Conservation (phyloP, 148 eudicot species). For the Simmondsia chinensis region DNA sequence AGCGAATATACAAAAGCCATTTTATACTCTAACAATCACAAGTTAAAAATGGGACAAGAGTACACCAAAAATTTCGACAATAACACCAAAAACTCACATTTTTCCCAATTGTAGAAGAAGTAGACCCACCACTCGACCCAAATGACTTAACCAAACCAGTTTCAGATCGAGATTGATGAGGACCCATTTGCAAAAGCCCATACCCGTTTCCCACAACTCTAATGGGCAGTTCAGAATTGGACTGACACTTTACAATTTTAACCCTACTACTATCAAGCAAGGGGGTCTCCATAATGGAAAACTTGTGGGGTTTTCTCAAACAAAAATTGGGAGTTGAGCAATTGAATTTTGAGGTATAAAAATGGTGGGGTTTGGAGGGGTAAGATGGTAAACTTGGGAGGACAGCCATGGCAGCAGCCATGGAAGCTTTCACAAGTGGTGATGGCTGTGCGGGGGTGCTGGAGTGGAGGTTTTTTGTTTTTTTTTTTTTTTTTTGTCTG, state of each 20-base stretch:
- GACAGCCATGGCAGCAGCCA: constrained; percentile 36
- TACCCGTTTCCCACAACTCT: constrained; percentile 20
- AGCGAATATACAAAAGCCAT: too few species aligned
- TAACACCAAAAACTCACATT: constrained; percentile 24
- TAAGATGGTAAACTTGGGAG: constrained; percentile 12
- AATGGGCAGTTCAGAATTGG: constrained; percentile 13
- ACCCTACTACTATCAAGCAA: constrained; percentile 9
- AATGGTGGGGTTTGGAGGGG: constrained; percentile 14
- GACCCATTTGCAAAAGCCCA: constrained; percentile 26
- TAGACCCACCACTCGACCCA: constrained; percentile 25
- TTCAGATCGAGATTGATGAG: constrained; percentile 13
- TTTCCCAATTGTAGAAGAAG: constrained; percentile 27
- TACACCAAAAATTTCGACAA: constrained; percentile 2
- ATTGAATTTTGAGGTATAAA: constrained; percentile 4
- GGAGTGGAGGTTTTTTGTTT: constrained; percentile 9
- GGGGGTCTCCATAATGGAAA: constrained; percentile 1
- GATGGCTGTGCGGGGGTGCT: too few species aligned
- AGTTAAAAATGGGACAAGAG: background rate
- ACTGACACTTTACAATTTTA: constrained; percentile 10
- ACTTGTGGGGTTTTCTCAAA: background rate
- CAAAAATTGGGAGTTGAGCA: background rate
- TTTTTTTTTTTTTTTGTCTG: too few species aligned
- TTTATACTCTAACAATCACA: too few species aligned
- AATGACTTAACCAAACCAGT: constrained; percentile 24
- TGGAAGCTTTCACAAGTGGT: constrained; percentile 10